phyloP scores from a whole-genome alignment of 164 flowering plant species.

The Umbellularia californica region DNA sequence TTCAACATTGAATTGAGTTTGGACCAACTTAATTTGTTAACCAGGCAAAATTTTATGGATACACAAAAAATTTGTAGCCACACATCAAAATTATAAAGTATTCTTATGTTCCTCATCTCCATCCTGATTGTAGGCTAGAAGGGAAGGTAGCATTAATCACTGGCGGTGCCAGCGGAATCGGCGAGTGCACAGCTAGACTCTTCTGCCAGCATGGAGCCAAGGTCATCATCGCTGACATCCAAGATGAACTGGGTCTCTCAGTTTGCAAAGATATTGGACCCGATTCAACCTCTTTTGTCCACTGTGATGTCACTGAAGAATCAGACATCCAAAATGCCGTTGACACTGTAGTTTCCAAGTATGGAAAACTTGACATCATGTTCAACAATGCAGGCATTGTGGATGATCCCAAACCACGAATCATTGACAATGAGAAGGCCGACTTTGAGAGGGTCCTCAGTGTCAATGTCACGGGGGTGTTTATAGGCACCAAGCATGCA shows the following conservation, averaged over 20 bases:
- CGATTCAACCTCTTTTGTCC: slow-evolving; percentile 18
- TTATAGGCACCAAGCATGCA: slow-evolving; percentile 29
- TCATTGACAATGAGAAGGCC: slow-evolving; percentile 9
- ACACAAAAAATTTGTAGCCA: too few species aligned
- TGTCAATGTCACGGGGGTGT: slow-evolving; percentile 26
- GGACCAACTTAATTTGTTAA: too few species aligned
- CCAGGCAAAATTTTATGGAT: too few species aligned
- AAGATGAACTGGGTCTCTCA: slow-evolving; percentile 15
- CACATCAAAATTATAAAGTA: neutral
- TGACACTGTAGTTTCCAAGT: slow-evolving; percentile 28
- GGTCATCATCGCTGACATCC: slow-evolving; percentile 13
- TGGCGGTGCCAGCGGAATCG: slow-evolving; percentile 22
- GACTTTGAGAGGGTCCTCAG: slow-evolving; percentile 23
- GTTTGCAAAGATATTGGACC: slow-evolving; percentile 19
- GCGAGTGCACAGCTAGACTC: slow-evolving; percentile 9
- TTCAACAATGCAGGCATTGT: slow-evolving; percentile 45
- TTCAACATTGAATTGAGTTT: too few species aligned
- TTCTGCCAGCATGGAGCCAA: slow-evolving; percentile 16
- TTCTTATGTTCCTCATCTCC: neutral
- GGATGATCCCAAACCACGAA: slow-evolving; percentile 6
- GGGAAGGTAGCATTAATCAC: slow-evolving; percentile 21
- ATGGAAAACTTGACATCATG: slow-evolving; percentile 56
- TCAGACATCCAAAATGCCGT: slow-evolving; percentile 25
- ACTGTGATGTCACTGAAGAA: slow-evolving; percentile 46
- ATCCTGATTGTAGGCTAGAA: slow-evolving; percentile 7